phyloP scores from a whole-genome alignment of 495 filamentous ascomycete species.

The Xylaria venustula region DNA sequence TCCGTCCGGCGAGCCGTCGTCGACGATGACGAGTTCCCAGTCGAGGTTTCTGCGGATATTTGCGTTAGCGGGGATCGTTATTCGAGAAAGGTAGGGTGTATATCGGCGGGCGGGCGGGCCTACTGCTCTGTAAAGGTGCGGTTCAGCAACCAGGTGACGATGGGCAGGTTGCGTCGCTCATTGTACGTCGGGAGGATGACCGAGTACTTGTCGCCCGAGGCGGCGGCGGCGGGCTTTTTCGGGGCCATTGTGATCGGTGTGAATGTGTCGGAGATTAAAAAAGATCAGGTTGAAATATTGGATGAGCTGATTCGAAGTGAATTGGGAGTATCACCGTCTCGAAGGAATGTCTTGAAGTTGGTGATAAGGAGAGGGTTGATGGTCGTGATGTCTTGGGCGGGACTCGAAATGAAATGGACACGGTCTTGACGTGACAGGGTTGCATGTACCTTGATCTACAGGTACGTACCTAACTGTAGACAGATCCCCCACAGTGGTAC shows the following conservation, averaged over 20 bases:
- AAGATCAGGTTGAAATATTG: not conserved
- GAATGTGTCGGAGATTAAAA: not conserved
- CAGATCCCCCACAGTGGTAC: no score
- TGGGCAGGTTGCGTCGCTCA: constrained; percentile 93
- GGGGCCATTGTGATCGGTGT: constrained; percentile 30
- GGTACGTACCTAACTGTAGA: no score
- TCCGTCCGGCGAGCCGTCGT: constrained; percentile 95
- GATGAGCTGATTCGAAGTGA: not conserved
- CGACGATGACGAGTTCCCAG: constrained; percentile 96
- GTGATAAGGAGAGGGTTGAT: no score
- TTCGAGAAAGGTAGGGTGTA: no score
- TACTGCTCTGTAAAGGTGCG: constrained; percentile 85
- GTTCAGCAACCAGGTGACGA: constrained; percentile 90
- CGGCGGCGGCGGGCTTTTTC: constrained; percentile 27
- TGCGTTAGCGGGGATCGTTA: not conserved
- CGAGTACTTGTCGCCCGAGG: constrained; percentile 75
- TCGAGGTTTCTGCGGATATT: constrained; percentile 68
- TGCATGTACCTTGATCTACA: no score
- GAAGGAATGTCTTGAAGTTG: constrained; percentile 24
- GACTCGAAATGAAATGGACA: constrained; percentile 28
- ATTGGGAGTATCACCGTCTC: not conserved
- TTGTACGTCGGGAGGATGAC: constrained; percentile 98
- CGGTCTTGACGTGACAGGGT: constrained; percentile 12
- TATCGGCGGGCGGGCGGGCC: constrained; percentile 13
- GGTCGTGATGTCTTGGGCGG: constrained; percentile 13